A percentile compares a stretch with the other conserved stretches of the same genome.
Evolutionary conservation across 441 rosid species (phyloP).

Genomic region (Corymbia citriodora): DNA sequence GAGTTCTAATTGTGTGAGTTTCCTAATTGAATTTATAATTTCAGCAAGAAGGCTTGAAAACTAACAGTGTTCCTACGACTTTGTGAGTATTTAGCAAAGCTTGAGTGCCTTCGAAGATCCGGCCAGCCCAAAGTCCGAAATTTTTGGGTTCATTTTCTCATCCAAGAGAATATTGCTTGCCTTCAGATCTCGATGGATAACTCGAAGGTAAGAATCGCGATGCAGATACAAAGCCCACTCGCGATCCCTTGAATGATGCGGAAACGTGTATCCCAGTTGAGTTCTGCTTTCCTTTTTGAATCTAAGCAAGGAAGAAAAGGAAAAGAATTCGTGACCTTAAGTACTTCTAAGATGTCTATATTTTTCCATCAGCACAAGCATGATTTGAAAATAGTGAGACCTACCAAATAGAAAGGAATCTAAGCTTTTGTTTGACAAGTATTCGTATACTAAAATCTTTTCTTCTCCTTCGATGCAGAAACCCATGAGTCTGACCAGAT

Average conservation of each 20-base stretch:
- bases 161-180: constrained; percentile 9
- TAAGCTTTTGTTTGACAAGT: neutral
- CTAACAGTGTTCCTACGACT: constrained; percentile 4
- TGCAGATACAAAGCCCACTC: neutral
- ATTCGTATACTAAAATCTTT: neutral
- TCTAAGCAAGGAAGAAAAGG: neutral
- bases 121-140: constrained; percentile 7
- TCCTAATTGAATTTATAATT: neutral
- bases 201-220: neutral
- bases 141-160: neutral
- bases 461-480: neutral
- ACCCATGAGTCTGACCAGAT: neutral
- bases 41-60: neutral
- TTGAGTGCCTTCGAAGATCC: constrained; percentile 1
- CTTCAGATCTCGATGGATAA: constrained; percentile 5
- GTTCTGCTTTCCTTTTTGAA: neutral
- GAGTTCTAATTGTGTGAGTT: neutral
- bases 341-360: neutral
- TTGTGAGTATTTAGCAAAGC: neutral
- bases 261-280: neutral
- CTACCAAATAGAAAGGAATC: neutral
- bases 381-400: neutral
- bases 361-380: neutral
- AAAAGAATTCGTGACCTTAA: neutral
- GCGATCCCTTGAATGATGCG: neutral